Percentiles rank a stretch among this genome's conserved stretches.
These are phyloP conservation scores for Penicillium sclerotigenum DNA, from an alignment of 2,329 filamentous ascomycete genomes.

Conservation along the genomic window DNA sequence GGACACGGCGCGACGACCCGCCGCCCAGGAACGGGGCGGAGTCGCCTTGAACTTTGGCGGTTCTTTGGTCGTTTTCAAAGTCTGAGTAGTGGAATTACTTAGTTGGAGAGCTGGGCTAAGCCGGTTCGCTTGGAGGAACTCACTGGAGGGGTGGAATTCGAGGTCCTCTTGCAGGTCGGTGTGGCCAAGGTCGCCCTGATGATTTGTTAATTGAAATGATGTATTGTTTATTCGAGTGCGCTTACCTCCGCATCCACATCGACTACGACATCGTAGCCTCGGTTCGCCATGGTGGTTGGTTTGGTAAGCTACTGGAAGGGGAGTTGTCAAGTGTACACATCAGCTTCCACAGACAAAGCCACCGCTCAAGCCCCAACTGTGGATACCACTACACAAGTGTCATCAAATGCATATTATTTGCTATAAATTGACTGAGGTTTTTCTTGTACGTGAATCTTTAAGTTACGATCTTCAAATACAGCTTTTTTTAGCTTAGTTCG, in stretches of 20 bases:
- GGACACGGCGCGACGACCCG: constrained; percentile 40
- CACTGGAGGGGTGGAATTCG: constrained; percentile 92
- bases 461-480: background rate
- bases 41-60: constrained; percentile 48
- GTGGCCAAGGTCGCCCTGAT: constrained; percentile 90
- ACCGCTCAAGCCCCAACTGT: constrained; percentile 30
- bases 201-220: constrained; percentile 12
- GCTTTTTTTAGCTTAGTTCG: background rate
- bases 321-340: constrained; percentile 35
- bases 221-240: background rate
- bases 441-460: background rate
- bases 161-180: constrained; percentile 98
- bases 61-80: constrained; percentile 63
- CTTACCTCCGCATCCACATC: constrained; percentile 92
- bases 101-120: background rate
- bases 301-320: constrained; percentile 19
- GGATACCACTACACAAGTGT: constrained; percentile 1
- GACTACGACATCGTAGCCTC: constrained; percentile 96
- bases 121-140: constrained; percentile 18
- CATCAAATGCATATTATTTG: background rate
- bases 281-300: constrained; percentile 63
- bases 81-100: constrained; percentile 40
- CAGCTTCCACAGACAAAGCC: constrained; percentile 30
- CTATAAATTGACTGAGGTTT: no score
- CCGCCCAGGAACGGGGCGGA: constrained; percentile 51